phyloP scores from a whole-genome alignment of 164 flowering plant genomes.

The Nelumbo lutea region DNA sequence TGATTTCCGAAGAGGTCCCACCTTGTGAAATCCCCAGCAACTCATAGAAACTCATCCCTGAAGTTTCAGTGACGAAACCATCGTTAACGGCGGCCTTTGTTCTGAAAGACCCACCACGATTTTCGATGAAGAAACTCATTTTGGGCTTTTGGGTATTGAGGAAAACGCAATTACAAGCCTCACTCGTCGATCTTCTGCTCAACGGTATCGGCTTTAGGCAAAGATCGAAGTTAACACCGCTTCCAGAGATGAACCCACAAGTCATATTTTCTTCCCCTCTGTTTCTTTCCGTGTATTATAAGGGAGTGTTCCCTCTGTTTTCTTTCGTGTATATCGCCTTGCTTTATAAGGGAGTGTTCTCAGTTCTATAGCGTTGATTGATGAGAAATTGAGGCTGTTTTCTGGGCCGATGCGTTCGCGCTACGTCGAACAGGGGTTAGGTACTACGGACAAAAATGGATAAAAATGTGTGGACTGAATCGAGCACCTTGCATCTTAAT shows the following conservation, averaged over 20 bases:
- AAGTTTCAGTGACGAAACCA: slow-evolving; percentile 4
- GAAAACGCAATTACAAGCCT: background rate
- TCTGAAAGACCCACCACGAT: slow-evolving; percentile 5
- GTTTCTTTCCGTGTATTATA: background rate
- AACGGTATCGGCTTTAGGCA: slow-evolving; percentile 6
- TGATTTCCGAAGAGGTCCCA: slow-evolving; percentile 52
- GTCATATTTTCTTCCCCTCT: background rate
- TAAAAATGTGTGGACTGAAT: too few species aligned
- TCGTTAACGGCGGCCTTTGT: slow-evolving; percentile 22
- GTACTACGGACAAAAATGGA: too few species aligned
- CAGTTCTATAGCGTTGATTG: too few species aligned
- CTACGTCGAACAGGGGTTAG: too few species aligned
- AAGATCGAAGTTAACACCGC: slow-evolving; percentile 13
- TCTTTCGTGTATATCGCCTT: too few species aligned
- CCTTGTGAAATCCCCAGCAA: slow-evolving; percentile 65
- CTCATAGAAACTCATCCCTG: slow-evolving; percentile 53
- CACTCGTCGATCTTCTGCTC: background rate
- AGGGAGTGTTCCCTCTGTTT: too few species aligned
- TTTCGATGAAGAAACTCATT: slow-evolving; percentile 9
- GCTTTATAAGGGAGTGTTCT: too few species aligned
- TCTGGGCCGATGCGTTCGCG: too few species aligned
- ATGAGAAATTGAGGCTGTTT: too few species aligned
- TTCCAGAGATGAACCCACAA: slow-evolving; percentile 22
- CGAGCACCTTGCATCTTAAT: too few species aligned
- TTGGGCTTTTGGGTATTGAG: slow-evolving; percentile 4